Evolutionary conservation across 495 filamentous ascomycete species (phyloP), one percentile per base, ranked within the genome.

Genomic region (Halenospora varia): DNA sequence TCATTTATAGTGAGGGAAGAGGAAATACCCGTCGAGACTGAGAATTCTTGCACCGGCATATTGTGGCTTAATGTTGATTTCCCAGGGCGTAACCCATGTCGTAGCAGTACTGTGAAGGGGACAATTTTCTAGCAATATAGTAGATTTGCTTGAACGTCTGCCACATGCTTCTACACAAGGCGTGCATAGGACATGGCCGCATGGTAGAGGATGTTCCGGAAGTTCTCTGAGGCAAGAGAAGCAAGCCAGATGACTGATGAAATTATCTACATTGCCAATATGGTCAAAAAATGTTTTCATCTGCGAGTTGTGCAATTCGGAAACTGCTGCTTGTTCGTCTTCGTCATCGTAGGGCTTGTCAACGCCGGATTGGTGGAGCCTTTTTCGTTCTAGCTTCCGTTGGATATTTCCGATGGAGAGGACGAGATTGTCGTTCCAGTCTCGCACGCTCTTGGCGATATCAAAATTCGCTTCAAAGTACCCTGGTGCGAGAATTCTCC

Each of bases 131-230:
- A 74, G 61, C 51, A 72, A 61, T 25, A 20, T 25, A 20, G 67
- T 64, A 25, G 62, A 22, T 49, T 67, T 68, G 62, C 13, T 61
- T 63, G 56, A 62, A 63, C 3, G 42, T n/a, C n/a, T 44, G 15
- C 73, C 66, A 25, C 59, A 0, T 24, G 18, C 35, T 51, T 49
- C 1, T n/a, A 60, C 55, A 46, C 80, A 83, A 3, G 68, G 63
- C 10, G 73, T 72, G 56, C 83, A 85, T 0, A 85, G 65, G 4
- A 82, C 73, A 65, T 86, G 83, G 0, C 82, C 82, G 57, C 82
- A 86, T 10, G 75, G 74, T 2, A 86, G 54, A 1, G 73, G 69
- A 58, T 84, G 76, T 53, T 82, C 73, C 0, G 82, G 77, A 0
- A 76, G 60, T 29, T 77, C 75, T 29, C 71, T 69, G 49, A 84